Evolutionary conservation across 1,284 basidiomycete genomes (phyloP).

Genomic region (Sanghuangporus baumii): DNA sequence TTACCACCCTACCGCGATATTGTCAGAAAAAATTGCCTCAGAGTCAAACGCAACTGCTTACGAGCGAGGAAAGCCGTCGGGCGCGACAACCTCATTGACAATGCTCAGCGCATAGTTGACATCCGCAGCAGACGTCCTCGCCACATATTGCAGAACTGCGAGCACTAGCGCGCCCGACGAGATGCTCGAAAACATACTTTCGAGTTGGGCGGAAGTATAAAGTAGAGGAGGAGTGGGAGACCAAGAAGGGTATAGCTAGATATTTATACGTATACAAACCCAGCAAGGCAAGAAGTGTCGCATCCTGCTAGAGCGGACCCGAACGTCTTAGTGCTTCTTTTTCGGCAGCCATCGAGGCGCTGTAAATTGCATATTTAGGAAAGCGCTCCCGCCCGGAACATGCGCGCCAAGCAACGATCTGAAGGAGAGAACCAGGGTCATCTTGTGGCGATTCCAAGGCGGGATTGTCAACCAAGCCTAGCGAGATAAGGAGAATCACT

Average conservation of each 20-base stretch:
- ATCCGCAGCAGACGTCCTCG: not conserved
- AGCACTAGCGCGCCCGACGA: not conserved
- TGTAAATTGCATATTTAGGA: not conserved
- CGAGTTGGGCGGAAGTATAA: not conserved
- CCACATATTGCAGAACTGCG: not conserved
- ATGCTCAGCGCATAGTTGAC: conserved; percentile 25
- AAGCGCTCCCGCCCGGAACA: not conserved
- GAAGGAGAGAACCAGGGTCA: not conserved
- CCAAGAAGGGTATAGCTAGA: not conserved
- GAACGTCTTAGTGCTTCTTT: too few relatives aligned
- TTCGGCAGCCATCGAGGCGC: not conserved
- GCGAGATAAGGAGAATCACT: not conserved
- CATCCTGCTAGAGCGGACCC: not conserved
- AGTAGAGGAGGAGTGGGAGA: not conserved
- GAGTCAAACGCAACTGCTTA: conserved; percentile 18
- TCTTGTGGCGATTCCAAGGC: not conserved
- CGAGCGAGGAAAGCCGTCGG: conserved; percentile 37
- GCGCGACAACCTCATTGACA: conserved; percentile 31
- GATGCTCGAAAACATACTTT: not conserved
- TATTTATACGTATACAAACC: not conserved
- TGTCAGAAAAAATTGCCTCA: not conserved
- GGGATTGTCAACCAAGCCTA: not conserved
- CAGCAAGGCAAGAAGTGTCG: not conserved
- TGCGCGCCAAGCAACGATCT: not conserved
- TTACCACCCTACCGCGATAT: conserved; percentile 10